phyloP scores from a whole-genome alignment of 306 rosid genomes.

The Inga leiocalycina region DNA sequence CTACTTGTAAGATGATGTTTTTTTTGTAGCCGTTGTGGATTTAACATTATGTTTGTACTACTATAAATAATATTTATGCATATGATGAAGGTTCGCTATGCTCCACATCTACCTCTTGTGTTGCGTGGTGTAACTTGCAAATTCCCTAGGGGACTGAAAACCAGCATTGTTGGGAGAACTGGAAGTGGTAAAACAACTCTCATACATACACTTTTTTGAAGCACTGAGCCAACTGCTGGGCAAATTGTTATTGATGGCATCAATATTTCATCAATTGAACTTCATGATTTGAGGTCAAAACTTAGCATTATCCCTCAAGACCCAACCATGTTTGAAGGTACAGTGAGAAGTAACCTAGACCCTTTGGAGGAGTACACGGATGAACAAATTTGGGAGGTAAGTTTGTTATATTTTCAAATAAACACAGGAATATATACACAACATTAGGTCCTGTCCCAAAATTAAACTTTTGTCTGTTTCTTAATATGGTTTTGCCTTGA shows the following conservation, averaged over 20 bases:
- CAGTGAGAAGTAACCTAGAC: not conserved
- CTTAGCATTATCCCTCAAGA: conserved; percentile 2
- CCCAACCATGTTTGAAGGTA: conserved; percentile 1
- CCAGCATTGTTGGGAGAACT: conserved; percentile 45
- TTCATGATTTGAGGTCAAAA: not conserved
- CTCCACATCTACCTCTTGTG: conserved; percentile 24
- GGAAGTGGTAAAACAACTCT: conserved; percentile 70
- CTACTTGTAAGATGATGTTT: not conserved
- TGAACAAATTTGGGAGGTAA: not conserved
- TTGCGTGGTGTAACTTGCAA: not conserved
- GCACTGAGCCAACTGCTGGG: conserved; percentile 52
- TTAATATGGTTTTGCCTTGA: not conserved
- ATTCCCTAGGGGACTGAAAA: not conserved
- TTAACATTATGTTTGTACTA: not conserved
- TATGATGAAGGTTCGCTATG: conserved; percentile 35
- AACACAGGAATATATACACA: not conserved
- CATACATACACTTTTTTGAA: conserved; percentile 53
- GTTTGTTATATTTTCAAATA: not conserved
- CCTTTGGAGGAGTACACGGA: not conserved
- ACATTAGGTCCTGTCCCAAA: not conserved
- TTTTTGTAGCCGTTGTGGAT: not conserved
- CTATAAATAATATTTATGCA: not conserved
- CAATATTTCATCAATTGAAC: not conserved
- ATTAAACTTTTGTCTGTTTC: not conserved
- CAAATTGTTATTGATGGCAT: conserved; percentile 38